phyloP scores from a whole-genome alignment of 2,329 filamentous ascomycete species.

The Elsinoe perseae region DNA sequence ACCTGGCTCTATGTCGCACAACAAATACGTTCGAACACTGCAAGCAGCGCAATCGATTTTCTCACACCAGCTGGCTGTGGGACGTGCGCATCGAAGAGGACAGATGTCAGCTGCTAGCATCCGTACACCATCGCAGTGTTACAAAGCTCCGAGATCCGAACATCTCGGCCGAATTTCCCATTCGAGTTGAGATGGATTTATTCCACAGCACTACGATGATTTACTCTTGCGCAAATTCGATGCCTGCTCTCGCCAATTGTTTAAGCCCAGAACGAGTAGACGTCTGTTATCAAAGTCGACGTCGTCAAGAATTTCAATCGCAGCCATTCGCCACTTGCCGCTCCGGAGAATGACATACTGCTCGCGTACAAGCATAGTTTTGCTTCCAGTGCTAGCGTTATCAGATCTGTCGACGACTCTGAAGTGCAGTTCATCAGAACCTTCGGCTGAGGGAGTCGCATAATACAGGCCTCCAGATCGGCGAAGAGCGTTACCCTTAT shows the following conservation, averaged over 20 bases:
- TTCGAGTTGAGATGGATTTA: not conserved
- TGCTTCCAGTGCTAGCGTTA: not conserved
- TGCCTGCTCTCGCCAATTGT: not conserved
- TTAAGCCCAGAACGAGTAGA: not conserved
- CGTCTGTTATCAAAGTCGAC: not conserved
- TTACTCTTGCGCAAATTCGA: not conserved
- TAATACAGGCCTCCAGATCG: slow-evolving; percentile 5
- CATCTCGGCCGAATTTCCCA: not conserved
- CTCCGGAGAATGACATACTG: not conserved
- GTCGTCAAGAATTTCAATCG: slow-evolving; percentile 5
- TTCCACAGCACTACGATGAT: not conserved
- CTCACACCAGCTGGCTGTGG: too few relatives aligned
- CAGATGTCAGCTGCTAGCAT: too few relatives aligned
- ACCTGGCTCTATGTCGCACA: too few relatives aligned
- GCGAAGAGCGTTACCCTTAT: not conserved
- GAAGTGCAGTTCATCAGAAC: not conserved
- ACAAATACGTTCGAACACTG: too few relatives aligned
- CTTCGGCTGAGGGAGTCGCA: not conserved
- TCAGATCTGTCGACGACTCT: not conserved
- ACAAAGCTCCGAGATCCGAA: not conserved
- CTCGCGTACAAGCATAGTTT: not conserved
- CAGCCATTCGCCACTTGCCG: slow-evolving; percentile 10
- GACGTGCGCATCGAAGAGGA: too few relatives aligned
- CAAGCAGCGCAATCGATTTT: too few relatives aligned
- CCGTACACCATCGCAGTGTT: too few relatives aligned